These are phyloP conservation scores for Rhynchospora tenuis DNA, from an alignment of 176 grass and related monocot species.

Conservation along the genomic window DNA sequence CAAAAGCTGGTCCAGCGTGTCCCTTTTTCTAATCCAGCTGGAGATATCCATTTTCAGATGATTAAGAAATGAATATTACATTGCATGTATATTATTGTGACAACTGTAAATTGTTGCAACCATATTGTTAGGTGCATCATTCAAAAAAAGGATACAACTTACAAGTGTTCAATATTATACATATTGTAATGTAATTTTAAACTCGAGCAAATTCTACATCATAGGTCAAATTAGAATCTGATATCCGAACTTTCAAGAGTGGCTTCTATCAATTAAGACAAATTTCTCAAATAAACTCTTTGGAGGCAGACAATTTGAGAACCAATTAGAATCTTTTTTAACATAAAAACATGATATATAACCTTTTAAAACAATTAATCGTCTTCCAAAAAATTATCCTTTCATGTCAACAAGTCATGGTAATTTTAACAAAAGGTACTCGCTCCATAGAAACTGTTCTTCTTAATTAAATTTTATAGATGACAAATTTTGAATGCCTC, in stretches of 20 bases:
- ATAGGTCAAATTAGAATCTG: background rate
- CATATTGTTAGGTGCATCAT: background rate
- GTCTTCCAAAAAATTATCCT: background rate
- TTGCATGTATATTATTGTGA: background rate
- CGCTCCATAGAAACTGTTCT: background rate
- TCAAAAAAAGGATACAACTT: background rate
- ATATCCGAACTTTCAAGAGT: background rate
- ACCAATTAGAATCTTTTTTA: background rate
- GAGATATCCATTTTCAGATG: constrained; percentile 1
- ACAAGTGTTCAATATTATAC: background rate
- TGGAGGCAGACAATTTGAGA: background rate
- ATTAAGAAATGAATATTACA: background rate
- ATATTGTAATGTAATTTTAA: background rate
- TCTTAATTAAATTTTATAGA: background rate
- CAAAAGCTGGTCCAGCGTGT: background rate
- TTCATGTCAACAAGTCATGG: background rate
- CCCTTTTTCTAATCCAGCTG: background rate
- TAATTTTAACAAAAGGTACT: background rate
- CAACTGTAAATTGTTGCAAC: background rate
- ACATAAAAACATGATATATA: background rate
- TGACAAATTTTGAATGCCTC: background rate
- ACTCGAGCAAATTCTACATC: background rate
- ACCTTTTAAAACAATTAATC: background rate
- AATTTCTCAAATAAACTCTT: background rate
- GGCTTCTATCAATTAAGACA: background rate